Percentiles rank a stretch among this genome's conserved stretches.
phyloP scores from a whole-genome alignment of 805 yeast genomes.

The Starmerella gropengiesseri region DNA sequence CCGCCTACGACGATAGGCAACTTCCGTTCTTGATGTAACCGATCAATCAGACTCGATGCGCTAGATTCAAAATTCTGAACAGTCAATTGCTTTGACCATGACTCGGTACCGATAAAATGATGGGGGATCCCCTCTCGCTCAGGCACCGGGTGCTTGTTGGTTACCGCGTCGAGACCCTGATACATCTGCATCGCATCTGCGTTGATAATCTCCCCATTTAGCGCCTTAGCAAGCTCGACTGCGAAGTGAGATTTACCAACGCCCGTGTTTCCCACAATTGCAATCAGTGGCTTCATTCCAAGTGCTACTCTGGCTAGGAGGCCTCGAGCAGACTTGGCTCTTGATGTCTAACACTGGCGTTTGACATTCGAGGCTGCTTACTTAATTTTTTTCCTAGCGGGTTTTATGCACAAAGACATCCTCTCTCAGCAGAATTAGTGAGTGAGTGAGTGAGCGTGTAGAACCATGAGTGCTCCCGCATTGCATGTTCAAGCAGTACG shows the following conservation, averaged over 20 bases:
- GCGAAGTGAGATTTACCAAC: constrained; percentile 87
- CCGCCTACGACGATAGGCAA: constrained; percentile 90
- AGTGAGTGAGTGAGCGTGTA: neutral
- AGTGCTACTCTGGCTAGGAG: neutral
- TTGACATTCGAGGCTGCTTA: neutral
- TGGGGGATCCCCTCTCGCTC: constrained; percentile 71
- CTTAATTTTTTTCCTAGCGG: constrained; percentile 6
- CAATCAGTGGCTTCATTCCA: constrained; percentile 36
- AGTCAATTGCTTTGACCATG: constrained; percentile 57
- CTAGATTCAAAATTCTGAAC: constrained; percentile 70
- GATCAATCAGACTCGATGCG: constrained; percentile 47
- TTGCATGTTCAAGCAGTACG: constrained; percentile 19
- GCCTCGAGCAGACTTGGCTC: neutral
- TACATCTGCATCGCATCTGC: constrained; percentile 98
- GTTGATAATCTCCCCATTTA: constrained; percentile 82
- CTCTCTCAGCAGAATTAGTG: neutral
- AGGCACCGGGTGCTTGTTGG: constrained; percentile 80
- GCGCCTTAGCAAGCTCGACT: constrained; percentile 62
- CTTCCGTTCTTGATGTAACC: constrained; percentile 56
- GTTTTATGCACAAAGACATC: neutral
- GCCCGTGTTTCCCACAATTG: constrained; percentile 88
- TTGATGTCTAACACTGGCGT: too few species aligned
- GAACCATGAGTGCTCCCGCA: constrained; percentile 24
- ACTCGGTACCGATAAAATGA: constrained; percentile 76
- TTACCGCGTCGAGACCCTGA: constrained; percentile 55